phyloP scores from a whole-genome alignment of 2,329 filamentous ascomycete species.

The Incumbomyces lentus region DNA sequence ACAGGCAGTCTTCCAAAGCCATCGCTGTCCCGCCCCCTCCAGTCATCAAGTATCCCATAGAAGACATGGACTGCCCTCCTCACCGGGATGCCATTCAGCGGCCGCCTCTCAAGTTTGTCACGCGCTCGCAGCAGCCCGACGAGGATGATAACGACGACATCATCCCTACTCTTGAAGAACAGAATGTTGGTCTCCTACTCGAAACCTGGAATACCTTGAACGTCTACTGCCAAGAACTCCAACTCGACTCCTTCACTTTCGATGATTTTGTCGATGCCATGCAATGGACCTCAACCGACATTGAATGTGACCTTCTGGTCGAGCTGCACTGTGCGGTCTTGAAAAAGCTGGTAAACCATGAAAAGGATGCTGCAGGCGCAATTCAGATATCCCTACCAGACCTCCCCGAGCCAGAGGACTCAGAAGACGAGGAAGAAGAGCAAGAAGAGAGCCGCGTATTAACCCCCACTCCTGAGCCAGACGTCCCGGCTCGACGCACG shows the following conservation, averaged over 20 bases:
- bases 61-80: conserved; percentile 74
- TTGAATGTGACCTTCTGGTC: conserved; percentile 72
- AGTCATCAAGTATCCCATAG: conserved; percentile 85
- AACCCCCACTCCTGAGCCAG: conserved; percentile 59
- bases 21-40: conserved; percentile 56
- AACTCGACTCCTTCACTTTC: conserved; percentile 92
- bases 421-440: conserved; percentile 52
- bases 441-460: conserved; percentile 44
- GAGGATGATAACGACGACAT: conserved; percentile 38
- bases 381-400: conserved; percentile 70
- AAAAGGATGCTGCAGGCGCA: conserved; percentile 61
- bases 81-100: conserved; percentile 53
- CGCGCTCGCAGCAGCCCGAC: conserved; percentile 38
- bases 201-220: conserved; percentile 96
- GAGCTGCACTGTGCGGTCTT: conserved; percentile 88
- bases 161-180: conserved; percentile 60
- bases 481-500: conserved; percentile 61
- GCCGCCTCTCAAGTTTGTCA: conserved; percentile 68
- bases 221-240: conserved; percentile 92
- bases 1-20: conserved; percentile 31
- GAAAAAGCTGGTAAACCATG: conserved; percentile 70
- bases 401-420: conserved; percentile 59
- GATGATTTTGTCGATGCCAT: conserved; percentile 91
- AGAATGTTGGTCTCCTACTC: conserved; percentile 72
- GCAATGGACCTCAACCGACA: conserved; percentile 61